phyloP scores from a whole-genome alignment of 2,329 filamentous ascomycete genomes.

The Calonectria leucothoes region DNA sequence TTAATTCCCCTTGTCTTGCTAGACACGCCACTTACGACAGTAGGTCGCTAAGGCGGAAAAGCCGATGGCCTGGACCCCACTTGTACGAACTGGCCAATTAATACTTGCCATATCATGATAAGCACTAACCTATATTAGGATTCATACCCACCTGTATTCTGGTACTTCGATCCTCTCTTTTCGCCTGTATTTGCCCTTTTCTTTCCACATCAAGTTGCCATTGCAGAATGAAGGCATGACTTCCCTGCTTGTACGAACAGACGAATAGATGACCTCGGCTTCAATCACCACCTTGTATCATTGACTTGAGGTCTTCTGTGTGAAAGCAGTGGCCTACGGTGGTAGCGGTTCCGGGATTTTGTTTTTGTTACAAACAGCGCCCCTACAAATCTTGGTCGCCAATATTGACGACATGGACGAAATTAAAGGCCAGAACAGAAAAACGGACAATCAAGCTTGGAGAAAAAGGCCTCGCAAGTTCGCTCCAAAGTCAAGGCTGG shows the following conservation, averaged over 20 bases:
- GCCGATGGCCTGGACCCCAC: too few species aligned
- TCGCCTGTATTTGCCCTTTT: too few species aligned
- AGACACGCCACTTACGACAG: neutral
- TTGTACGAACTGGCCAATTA: conserved; percentile 31
- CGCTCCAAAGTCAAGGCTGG: conserved; percentile 52
- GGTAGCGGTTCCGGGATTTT: neutral
- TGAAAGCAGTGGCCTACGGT: neutral
- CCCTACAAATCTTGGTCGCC: neutral
- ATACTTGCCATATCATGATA: conserved; percentile 19
- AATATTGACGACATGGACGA: conserved; percentile 15
- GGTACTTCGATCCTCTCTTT: too few species aligned
- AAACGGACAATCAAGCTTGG: conserved; percentile 46
- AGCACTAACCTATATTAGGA: neutral
- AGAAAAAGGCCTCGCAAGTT: conserved; percentile 51
- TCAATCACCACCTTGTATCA: neutral
- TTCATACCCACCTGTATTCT: neutral
- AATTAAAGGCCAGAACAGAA: conserved; percentile 22
- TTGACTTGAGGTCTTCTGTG: neutral
- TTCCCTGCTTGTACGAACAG: neutral
- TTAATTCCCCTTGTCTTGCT: neutral
- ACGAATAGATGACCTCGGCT: neutral
- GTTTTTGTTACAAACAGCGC: neutral
- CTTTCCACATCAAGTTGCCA: neutral
- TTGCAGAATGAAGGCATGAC: neutral
- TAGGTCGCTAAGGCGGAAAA: neutral